A percentile compares a stretch with the other conserved stretches of the same genome.
phyloP scores from a whole-genome alignment of 129 eudicot species.

The Deinandra increscens region DNA sequence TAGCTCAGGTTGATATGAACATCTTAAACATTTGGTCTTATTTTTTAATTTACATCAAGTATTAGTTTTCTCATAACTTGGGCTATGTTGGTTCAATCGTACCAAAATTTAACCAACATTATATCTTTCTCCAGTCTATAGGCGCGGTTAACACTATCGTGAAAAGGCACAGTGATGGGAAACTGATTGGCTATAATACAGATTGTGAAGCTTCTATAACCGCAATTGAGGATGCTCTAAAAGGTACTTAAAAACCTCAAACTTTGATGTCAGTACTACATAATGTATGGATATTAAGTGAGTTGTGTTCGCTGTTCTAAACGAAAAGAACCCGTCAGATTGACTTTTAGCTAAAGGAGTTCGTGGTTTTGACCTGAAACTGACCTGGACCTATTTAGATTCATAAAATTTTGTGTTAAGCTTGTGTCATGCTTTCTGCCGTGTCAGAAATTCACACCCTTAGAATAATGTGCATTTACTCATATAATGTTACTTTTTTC shows the following conservation, averaged over 20 bases:
- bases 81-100: slow-evolving; percentile 1
- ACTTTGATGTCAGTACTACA: not conserved
- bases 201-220: slow-evolving; percentile 83
- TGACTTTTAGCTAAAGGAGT: not conserved
- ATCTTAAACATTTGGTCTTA: slow-evolving; percentile 3
- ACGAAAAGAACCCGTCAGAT: too few relatives aligned
- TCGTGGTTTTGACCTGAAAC: not conserved
- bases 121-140: slow-evolving; percentile 48
- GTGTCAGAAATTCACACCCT: not conserved
- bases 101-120: slow-evolving; percentile 1
- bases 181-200: slow-evolving; percentile 78
- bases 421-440: not conserved
- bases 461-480: not conserved
- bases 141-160: slow-evolving; percentile 86
- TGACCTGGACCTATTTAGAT: not conserved
- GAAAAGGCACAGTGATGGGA: slow-evolving; percentile 63
- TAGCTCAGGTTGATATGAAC: slow-evolving; percentile 61
- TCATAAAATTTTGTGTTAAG: not conserved
- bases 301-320: not conserved
- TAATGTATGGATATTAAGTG: not conserved
- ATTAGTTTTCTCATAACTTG: not conserved
- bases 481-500: not conserved
- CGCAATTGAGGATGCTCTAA: slow-evolving; percentile 81
- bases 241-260: slow-evolving; percentile 38
- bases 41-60: not conserved